Evolutionary conservation across 495 filamentous ascomycete species (phyloP).

Genomic region (Beverwykella pulmonaria): DNA sequence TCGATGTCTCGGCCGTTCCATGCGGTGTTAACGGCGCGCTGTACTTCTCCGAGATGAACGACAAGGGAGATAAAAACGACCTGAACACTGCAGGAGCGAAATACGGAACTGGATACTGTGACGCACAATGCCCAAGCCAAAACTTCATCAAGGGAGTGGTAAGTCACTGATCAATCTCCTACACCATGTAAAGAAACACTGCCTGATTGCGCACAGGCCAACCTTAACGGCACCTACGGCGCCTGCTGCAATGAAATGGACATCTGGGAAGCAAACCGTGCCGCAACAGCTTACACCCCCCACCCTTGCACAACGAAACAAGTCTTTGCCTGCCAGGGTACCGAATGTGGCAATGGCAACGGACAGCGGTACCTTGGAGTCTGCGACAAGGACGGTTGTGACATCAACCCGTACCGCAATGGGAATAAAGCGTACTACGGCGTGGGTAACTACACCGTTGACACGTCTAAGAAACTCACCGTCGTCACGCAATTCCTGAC

Average conservation of each 20-base stretch:
- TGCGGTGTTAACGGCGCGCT: slow-evolving; percentile 72
- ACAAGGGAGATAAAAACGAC: slow-evolving; percentile 50
- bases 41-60: slow-evolving; percentile 66
- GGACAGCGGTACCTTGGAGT: slow-evolving; percentile 48
- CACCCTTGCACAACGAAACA: slow-evolving; percentile 41
- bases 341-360: slow-evolving; percentile 26
- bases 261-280: slow-evolving; percentile 37
- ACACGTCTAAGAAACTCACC: slow-evolving; percentile 62
- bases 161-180: slow-evolving; percentile 24
- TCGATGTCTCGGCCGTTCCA: slow-evolving; percentile 61
- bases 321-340: slow-evolving; percentile 34
- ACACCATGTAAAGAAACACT: neutral
- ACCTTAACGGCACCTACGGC: slow-evolving; percentile 50
- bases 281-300: slow-evolving; percentile 42
- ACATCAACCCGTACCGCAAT: slow-evolving; percentile 63
- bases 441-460: slow-evolving; percentile 51
- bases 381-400: slow-evolving; percentile 68
- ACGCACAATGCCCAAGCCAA: slow-evolving; percentile 60
- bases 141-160: slow-evolving; percentile 60
- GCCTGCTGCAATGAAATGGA: slow-evolving; percentile 40
- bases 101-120: slow-evolving; percentile 75
- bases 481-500: slow-evolving; percentile 70
- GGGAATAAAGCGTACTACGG: slow-evolving; percentile 61
- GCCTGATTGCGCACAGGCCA: slow-evolving; percentile 32
- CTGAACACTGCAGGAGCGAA: slow-evolving; percentile 62